phyloP scores from a whole-genome alignment of 257 asterid species.

The Oldenlandia corymbosa region DNA sequence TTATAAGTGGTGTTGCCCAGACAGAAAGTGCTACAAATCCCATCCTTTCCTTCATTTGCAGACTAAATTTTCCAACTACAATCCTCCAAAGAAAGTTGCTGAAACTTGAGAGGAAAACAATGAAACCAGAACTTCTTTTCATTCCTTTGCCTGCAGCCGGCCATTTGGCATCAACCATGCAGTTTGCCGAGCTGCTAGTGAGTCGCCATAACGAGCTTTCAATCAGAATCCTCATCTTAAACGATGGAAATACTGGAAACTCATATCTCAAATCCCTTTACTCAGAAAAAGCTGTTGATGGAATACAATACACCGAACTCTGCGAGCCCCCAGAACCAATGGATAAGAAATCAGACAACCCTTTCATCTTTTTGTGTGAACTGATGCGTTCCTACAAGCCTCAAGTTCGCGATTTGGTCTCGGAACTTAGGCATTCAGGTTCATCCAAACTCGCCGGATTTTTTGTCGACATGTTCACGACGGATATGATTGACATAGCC shows the following conservation, averaged over 20 bases:
- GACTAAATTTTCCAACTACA: not conserved
- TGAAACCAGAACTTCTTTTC: constrained; percentile 35
- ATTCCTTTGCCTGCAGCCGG: constrained; percentile 58
- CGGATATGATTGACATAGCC: constrained; percentile 39
- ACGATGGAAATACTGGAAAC: constrained; percentile 19
- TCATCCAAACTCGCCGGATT: constrained; percentile 25
- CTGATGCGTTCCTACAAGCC: not conserved
- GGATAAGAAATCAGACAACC: constrained; percentile 7
- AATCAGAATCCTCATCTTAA: constrained; percentile 34
- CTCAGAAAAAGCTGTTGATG: constrained; percentile 9
- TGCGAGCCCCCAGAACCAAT: not conserved
- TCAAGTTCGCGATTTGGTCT: constrained; percentile 6
- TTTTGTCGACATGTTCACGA: constrained; percentile 51
- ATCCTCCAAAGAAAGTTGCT: not conserved
- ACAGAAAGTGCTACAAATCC: no score
- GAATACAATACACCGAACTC: constrained; percentile 19
- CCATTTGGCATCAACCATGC: constrained; percentile 47
- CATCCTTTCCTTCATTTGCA: not conserved
- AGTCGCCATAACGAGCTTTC: constrained; percentile 32
- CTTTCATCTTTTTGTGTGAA: not conserved
- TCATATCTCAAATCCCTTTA: constrained; percentile 16
- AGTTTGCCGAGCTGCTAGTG: constrained; percentile 52
- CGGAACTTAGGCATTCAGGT: constrained; percentile 7
- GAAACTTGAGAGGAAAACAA: not conserved
- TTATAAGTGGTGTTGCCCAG: no score